Percentiles rank a stretch among this genome's conserved stretches.
Conservation (phyloP, 2,329 filamentous ascomycete genomes). For the Hymenotorrendiella dingleyae region DNA sequence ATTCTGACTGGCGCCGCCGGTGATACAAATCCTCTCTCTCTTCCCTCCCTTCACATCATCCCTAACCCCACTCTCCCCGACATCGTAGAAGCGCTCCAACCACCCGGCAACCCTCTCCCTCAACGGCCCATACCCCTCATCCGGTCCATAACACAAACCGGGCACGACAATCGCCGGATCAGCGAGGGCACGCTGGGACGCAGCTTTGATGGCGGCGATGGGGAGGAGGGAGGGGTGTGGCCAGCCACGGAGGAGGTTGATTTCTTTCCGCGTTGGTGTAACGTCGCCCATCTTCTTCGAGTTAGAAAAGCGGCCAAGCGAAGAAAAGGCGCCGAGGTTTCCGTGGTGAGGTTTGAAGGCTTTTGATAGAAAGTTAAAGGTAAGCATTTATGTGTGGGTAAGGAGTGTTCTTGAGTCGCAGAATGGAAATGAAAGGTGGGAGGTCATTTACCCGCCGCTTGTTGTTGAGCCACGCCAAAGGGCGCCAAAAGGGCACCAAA, state of each 20-base stretch:
- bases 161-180: slow-evolving; percentile 52
- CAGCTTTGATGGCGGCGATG: slow-evolving; percentile 26
- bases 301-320: no score
- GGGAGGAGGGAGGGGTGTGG: slow-evolving; percentile 42
- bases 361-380: no score
- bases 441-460: no score
- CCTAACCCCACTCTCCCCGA: slow-evolving; percentile 27
- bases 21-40: slow-evolving; percentile 66
- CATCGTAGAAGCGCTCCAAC: slow-evolving; percentile 51
- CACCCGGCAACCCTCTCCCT: slow-evolving; percentile 63
- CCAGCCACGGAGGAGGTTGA: slow-evolving; percentile 66
- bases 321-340: no score
- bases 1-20: slow-evolving; percentile 80
- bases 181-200: slow-evolving; percentile 52
- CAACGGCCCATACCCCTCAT: slow-evolving; percentile 66
- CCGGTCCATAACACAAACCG: slow-evolving; percentile 74
- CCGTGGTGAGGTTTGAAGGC: no score
- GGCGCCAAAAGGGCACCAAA: no score
- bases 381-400: no score
- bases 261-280: slow-evolving; percentile 28
- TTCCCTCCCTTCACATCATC: slow-evolving; percentile 53
- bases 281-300: background rate
- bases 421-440: no score
- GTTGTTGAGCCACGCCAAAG: no score
- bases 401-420: no score